Base-by-base conservation (phyloP, 2,329 filamentous ascomycete genomes). In the Fusarium beomiforme region DNA sequence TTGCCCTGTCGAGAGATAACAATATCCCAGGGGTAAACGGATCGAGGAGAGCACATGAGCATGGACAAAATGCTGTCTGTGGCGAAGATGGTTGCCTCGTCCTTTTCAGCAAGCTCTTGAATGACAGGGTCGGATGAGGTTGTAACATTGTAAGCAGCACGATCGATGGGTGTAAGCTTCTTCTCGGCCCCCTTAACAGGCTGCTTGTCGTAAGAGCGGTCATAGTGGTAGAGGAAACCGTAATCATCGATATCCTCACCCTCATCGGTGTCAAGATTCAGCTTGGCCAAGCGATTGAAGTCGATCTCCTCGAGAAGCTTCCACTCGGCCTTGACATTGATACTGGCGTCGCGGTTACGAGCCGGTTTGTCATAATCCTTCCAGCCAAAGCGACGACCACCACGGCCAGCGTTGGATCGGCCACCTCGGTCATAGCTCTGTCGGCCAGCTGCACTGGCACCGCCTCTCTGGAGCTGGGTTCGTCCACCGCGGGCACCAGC, bases 301-400 rank as follows among this genome's bases (percentile, higher is more conserved):
- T 99, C 96, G 81, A 99, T 98, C 88, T 99, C 96, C 85, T 99
- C 96, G 78, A 98, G 87, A 85, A 99, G 89, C 79, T 90, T 89
- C 96, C 96, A 99, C 81, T 98, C 95, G 24, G 95, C 90, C 84
- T 97, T 97, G 83, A 98, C 94, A 85, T 95, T 95, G 79, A 99
- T 93, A 37, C 94, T 97, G 14, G 95, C 93, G 85, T 99, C 96
- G 67, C 96, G 93, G 84, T 97, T 98, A 78, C 96, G 92, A 82
- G 95, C 90, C 67, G 96, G 96, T 90, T 98, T 98, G 86, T 99
- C 96, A 81, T 94, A 97, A 81, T 99, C 96, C 85, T 96, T 97
- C 95, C 96, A 98, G 80, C 96, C 96, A 79, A 98, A 98, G 76
- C 96, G 91, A 75, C 96, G 92, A 55, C 93, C 93, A 67, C 93